Evolutionary conservation across 495 filamentous ascomycete genomes (phyloP), one percentile per base, ranked within the genome.

Genomic region (Astrothelium macrocarpum): DNA sequence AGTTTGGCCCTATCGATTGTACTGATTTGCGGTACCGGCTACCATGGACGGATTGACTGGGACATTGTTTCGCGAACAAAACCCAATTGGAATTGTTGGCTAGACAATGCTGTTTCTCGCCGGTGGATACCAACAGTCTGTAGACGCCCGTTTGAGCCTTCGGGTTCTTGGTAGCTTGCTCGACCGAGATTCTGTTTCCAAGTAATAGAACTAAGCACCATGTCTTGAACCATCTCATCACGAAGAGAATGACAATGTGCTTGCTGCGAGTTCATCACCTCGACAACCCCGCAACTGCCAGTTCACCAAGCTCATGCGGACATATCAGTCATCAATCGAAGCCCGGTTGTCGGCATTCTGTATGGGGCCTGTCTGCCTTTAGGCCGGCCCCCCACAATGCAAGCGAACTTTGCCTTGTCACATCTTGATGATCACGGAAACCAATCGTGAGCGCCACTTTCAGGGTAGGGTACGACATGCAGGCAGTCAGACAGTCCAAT

Each of bases 371-470:
- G 7, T n/a, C 59, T 39, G 20, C 25, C 25, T n/a, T 56, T 56
- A 29, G 25, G 49, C 49, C 49, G 25, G 49, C 49, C 4, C 9
- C 49, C 49, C 49, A 56, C 9, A 5, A 56, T 56, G 49, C 49
- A 56, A 16, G 45, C 45, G 20, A 56, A 25, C 2, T 26, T 26
- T 56, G 49, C 49, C 49, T 56, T 56, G 39, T 62, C 60, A 42
- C 60, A 62, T 62, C 60, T 56, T 63, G n/a, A 34, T 4, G 61
- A 63, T 29, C 20, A 16, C 49, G 20, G 16, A 29, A 56, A 23
- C 49, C 49, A 56, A 56, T 56, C 20, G 49, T 23, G 4, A 4
- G 2, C 49, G 20, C 7, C 25, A 10, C n/a, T 23, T 4, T 2
- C n/a, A 5, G 16, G 25, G 25, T 5, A 29, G 25, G 16, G 25